A percentile compares a stretch with the other conserved stretches of the same genome.
Evolutionary conservation across 2,329 filamentous ascomycete genomes (phyloP).

Genomic region (Basipetospora chlamydospora): DNA sequence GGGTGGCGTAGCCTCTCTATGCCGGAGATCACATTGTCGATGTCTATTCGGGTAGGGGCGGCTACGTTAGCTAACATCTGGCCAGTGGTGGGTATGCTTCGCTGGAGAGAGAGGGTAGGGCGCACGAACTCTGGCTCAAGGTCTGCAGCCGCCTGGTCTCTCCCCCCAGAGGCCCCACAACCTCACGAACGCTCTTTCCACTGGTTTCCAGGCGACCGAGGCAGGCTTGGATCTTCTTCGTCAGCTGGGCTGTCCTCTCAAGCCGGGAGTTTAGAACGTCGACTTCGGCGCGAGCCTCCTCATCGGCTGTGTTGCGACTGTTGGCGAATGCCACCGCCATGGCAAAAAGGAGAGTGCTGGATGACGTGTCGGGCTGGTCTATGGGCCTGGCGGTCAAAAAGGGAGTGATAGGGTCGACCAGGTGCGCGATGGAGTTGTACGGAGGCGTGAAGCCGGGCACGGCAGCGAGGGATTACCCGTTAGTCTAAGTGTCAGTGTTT

Average conservation of each 20-base stretch:
- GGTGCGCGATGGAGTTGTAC: too few species aligned
- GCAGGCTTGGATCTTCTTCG: constrained; percentile 88
- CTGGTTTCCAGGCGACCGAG: constrained; percentile 72
- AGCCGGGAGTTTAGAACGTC: constrained; percentile 59
- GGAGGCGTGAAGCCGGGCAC: too few species aligned
- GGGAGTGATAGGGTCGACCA: too few species aligned
- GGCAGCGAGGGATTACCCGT: too few species aligned
- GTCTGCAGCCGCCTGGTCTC: constrained; percentile 83
- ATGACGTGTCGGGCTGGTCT: too few species aligned
- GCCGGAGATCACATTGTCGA: constrained; percentile 70
- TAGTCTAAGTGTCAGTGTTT: too few species aligned
- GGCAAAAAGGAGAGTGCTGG: too few species aligned
- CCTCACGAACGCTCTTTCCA: constrained; percentile 80
- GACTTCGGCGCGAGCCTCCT: constrained; percentile 55
- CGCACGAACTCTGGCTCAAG: constrained; percentile 57
- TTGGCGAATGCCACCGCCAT: constrained; percentile 38
- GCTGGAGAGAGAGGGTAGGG: not conserved
- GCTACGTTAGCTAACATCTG: not conserved
- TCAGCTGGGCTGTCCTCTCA: constrained; percentile 84
- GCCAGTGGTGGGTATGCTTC: too few species aligned
- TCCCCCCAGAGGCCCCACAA: constrained; percentile 80
- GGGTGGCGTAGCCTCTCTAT: constrained; percentile 83
- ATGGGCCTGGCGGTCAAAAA: too few species aligned
- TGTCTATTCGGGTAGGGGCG: constrained; percentile 37
- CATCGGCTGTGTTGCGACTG: constrained; percentile 39